These are phyloP conservation scores for Kazachstania kunashirensis DNA, from an alignment of 805 yeast species.

Conservation along the genomic window DNA sequence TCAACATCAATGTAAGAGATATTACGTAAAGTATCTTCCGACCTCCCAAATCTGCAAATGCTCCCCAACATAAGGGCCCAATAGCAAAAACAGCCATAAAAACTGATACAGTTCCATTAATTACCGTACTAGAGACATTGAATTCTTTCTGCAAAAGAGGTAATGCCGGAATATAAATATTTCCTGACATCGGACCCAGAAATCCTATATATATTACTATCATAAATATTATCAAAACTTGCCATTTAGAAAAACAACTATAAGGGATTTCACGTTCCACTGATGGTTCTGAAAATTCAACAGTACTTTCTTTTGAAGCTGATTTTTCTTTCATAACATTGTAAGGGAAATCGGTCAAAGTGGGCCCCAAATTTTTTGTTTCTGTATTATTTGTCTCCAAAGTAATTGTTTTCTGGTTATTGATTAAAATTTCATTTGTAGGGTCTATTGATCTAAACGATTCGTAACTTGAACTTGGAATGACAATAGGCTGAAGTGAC, in stretches of 20 bases:
- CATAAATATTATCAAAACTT: constrained; percentile 29
- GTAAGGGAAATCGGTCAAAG: background rate
- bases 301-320: background rate
- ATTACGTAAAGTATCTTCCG: constrained; percentile 55
- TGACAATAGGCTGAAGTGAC: background rate
- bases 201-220: constrained; percentile 42
- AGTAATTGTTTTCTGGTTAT: no score
- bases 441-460: constrained; percentile 4
- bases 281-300: background rate
- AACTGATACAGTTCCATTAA: constrained; percentile 48
- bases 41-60: constrained; percentile 46
- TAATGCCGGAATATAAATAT: constrained; percentile 46
- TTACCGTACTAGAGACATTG: constrained; percentile 33
- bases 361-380: background rate
- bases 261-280: constrained; percentile 15
- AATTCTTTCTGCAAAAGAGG: constrained; percentile 37
- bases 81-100: constrained; percentile 49
- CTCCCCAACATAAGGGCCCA: constrained; percentile 49
- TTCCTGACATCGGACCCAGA: constrained; percentile 48
- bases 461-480: constrained; percentile 2
- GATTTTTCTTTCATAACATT: background rate
- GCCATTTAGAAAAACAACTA: constrained; percentile 29
- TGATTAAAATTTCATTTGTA: background rate
- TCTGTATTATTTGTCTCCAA: no score
- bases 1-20: constrained; percentile 48